Evolutionary conservation across 1,284 basidiomycete genomes (phyloP), one percentile per base, ranked within the genome.

Genomic region (Ganoderma leucocontextum): DNA sequence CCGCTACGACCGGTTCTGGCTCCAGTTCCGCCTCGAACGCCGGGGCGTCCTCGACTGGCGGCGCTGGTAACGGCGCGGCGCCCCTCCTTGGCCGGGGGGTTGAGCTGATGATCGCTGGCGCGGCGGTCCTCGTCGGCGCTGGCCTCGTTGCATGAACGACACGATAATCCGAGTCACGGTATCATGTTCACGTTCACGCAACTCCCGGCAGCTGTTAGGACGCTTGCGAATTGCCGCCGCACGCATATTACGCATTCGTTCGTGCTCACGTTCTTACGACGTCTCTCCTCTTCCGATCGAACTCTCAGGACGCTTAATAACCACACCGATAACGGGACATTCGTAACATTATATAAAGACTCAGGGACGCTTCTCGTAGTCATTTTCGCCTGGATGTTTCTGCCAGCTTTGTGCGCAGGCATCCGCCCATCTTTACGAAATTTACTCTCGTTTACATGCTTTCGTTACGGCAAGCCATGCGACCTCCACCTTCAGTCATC

Each of bases 91-190:
- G 49, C 4, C 39, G 49, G 15, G 69, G 65, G 1, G 13, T 70
- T 42, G 63, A 67, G 67, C 10, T 67, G 33, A 41, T 64, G 41
- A 44, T 68, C 55, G 66, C 67, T 7, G 68, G 67, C 25, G 68
- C 63, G 22, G 71, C 68, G 15, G 64, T 68, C 63, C 63, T 69
- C 52, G 59, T 70, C 63, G 69, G 67, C 25, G 70, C 68, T 29
- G 66, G 42, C 55, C 63, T 72, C 53, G 53, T 65, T 44, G 68
- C 60, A 25, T 72, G 25, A 67, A 55, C 22, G 25, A 12, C n/a
- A 19, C 53, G 53, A 55, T 13, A 9, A 7, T 55, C n/a, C n/a
- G n/a, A n/a, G n/a, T n/a, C 53, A 17, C 53, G 29, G 29, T 25
- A 49, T 10, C 12, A 6, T 29, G 29, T 19, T 35, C 29, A 6